Evolutionary conservation across 225 moss, liverwort and hornwort species (phyloP), one percentile per base, ranked within the genome.

Genomic region (Bryoerythrophyllum caledonicum): DNA sequence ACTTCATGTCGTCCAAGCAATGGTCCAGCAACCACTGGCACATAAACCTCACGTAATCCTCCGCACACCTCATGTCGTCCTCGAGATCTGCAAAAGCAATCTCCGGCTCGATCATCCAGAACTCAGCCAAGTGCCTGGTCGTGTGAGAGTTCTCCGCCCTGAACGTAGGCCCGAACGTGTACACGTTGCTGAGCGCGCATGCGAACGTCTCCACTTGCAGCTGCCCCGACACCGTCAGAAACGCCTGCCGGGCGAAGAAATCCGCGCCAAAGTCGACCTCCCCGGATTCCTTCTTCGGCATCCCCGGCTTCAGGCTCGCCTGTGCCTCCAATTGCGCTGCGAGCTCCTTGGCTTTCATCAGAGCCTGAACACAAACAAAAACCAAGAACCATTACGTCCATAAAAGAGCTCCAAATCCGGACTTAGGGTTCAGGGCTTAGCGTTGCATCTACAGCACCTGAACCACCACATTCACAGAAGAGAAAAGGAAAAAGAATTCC

Each of bases 51-150:
- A 99, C 89, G 24, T 89, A 99, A 80, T 93, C 97, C 81, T 95
- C 97, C 52, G 91, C 94, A 66, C 97, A 99, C 59, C 90, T 90
- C 96, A 97, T 97, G 81, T 92, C 96, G 73, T 97, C 94, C 86
- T 79, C 27, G 14, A 99, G 76, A 78, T 99, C 94, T 56, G 94
- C 94, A 71, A 99, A 99, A 14, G 97, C 92, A 49, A 99, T 94
- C 68, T 99, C 97, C 48, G 97, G 97, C 81, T 99, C 97, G 57
- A 99, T 85, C 97, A 99, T 99, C 97, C 97, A 99, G 26, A 99
- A 94, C 80, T 99, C 94, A 11, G 97, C 85, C 85, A 99, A 82
- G 80, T 99, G 97, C 72, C 97, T 79, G 1, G 93, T 83, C 12
- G 97, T 99, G 16, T 99, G 97, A 3, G 97, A 99, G 70, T 94